Evolutionary conservation across 805 yeast genomes (phyloP).

Genomic region (Lipomyces yamadae): DNA sequence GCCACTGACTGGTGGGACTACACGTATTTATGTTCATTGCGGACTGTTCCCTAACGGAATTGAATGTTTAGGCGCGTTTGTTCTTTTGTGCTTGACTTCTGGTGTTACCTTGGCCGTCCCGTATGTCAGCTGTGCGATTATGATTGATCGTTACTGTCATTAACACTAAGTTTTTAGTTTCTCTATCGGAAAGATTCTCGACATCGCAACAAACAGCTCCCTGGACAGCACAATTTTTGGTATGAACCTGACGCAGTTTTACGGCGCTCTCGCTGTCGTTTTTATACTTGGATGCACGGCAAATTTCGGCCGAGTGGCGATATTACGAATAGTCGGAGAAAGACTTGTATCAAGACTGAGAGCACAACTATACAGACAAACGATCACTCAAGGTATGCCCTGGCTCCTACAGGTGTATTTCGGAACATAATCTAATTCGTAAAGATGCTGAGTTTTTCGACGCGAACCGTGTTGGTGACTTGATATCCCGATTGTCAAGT

Average conservation of each 20-base stretch:
- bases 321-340: conserved; percentile 82
- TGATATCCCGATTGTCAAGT: conserved; percentile 83
- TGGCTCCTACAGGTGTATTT: neutral
- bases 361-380: conserved; percentile 72
- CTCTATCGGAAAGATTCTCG: conserved; percentile 83
- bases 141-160: neutral
- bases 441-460: conserved; percentile 87
- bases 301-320: conserved; percentile 77
- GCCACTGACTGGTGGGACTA: conserved; percentile 48
- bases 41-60: neutral
- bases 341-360: conserved; percentile 83
- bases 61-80: conserved; percentile 55
- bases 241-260: conserved; percentile 65
- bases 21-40: neutral
- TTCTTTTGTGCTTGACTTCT: conserved; percentile 69
- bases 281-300: conserved; percentile 77
- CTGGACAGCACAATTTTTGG: conserved; percentile 56
- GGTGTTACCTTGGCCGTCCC: conserved; percentile 84
- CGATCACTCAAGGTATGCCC: conserved; percentile 61
- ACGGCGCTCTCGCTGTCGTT: conserved; percentile 61
- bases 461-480: conserved; percentile 86
- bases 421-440: neutral
- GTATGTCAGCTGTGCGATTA: conserved; percentile 43
- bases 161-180: conserved; percentile 13
- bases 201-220: conserved; percentile 57